Evolutionary conservation across 257 asterid species (phyloP).

Genomic region (Solanum sejunctum): DNA sequence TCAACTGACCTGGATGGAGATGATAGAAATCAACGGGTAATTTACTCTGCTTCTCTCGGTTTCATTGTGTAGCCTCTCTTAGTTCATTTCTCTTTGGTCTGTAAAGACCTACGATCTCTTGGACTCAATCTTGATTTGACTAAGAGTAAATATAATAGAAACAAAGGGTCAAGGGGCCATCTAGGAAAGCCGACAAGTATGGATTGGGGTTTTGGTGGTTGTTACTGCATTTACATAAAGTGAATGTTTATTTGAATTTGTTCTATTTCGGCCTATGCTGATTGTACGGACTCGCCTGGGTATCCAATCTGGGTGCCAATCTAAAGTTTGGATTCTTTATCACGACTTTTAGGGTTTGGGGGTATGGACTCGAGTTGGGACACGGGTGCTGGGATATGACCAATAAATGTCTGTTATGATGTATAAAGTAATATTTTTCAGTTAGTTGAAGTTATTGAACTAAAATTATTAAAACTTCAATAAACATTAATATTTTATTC

Average conservation of each 20-base stretch:
- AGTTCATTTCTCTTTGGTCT: neutral
- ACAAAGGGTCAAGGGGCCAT: neutral
- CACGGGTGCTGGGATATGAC: neutral
- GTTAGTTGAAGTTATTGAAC: neutral
- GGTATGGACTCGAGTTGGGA: neutral
- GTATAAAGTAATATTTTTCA: neutral
- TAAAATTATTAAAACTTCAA: neutral
- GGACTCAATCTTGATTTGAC: neutral
- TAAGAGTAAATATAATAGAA: neutral
- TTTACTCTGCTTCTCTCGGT: neutral
- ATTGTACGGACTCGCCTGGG: neutral
- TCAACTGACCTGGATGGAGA: conserved; percentile 74
- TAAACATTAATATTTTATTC: neutral
- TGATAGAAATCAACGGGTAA: conserved; percentile 55
- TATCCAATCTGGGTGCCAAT: neutral
- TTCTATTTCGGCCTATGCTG: neutral
- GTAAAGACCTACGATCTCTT: neutral
- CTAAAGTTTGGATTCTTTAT: neutral
- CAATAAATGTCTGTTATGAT: neutral
- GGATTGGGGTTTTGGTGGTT: neutral
- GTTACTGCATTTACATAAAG: neutral
- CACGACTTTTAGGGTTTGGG: neutral
- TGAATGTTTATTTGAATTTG: neutral
- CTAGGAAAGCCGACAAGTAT: neutral
- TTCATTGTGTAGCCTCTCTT: neutral